phyloP scores from a whole-genome alignment of 2,329 filamentous ascomycete species.

The Capronia epimyces region DNA sequence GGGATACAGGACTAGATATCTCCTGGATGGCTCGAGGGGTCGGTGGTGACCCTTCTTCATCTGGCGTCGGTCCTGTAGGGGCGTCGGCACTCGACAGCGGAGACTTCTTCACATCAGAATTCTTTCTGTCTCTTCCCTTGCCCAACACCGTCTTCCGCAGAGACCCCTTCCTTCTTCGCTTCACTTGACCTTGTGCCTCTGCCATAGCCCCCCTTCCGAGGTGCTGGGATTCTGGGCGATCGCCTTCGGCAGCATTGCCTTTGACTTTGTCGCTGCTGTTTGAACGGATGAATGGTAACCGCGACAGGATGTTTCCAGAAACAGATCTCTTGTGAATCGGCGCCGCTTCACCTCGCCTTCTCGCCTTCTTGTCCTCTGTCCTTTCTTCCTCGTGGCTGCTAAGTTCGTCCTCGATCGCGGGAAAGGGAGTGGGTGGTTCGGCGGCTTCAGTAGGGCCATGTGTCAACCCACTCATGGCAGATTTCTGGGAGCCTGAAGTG shows the following conservation, averaged over 20 bases:
- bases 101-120: slow-evolving; percentile 47
- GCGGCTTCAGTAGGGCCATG: slow-evolving; percentile 16
- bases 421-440: slow-evolving; percentile 25
- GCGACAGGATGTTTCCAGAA: slow-evolving; percentile 62
- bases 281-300: slow-evolving; percentile 62
- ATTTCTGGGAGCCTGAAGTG: background rate
- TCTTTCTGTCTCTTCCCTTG: slow-evolving; percentile 60
- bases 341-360: slow-evolving; percentile 13
- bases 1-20: slow-evolving; percentile 17
- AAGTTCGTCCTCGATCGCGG: slow-evolving; percentile 24
- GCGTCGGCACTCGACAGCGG: slow-evolving; percentile 31
- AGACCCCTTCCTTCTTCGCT: slow-evolving; percentile 71
- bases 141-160: slow-evolving; percentile 80
- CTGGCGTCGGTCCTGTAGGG: slow-evolving; percentile 11
- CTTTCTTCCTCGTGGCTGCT: slow-evolving; percentile 20
- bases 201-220: slow-evolving; percentile 43
- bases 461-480: slow-evolving; percentile 24
- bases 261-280: slow-evolving; percentile 36
- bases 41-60: slow-evolving; percentile 17
- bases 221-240: slow-evolving; percentile 25
- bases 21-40: slow-evolving; percentile 25
- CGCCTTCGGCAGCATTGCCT: slow-evolving; percentile 31
- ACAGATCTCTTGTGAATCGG: slow-evolving; percentile 49
- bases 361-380: slow-evolving; percentile 16
- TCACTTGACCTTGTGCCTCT: slow-evolving; percentile 42